phyloP scores from a whole-genome alignment of 768 basidiomycete species.

The Leccinum pellstonianum region DNA sequence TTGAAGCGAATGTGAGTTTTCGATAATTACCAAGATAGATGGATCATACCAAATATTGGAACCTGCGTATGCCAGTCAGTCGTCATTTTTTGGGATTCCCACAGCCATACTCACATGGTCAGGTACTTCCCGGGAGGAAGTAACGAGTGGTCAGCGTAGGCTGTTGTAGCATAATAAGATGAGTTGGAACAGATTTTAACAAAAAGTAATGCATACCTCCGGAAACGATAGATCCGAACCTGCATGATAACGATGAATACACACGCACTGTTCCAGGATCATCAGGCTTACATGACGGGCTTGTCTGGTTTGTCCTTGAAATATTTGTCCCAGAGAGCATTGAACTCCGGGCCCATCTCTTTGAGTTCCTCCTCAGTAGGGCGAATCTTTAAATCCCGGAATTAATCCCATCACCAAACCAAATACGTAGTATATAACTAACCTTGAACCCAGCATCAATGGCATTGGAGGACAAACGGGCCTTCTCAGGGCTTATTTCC shows the following conservation, averaged over 20 bases:
- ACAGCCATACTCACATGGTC: slow-evolving; percentile 47
- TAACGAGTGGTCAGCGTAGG: slow-evolving; percentile 68
- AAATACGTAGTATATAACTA: not conserved
- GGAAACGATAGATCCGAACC: slow-evolving; percentile 67
- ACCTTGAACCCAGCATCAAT: slow-evolving; percentile 79
- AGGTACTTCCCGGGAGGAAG: slow-evolving; percentile 72
- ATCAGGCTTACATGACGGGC: slow-evolving; percentile 57
- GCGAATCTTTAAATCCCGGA: slow-evolving; percentile 48
- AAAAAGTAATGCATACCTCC: slow-evolving; percentile 39
- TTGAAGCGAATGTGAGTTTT: slow-evolving; percentile 1
- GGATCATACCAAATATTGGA: slow-evolving; percentile 55
- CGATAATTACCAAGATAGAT: not conserved
- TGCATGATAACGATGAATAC: slow-evolving; percentile 10
- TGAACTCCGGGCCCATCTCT: slow-evolving; percentile 79
- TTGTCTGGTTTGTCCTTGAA: slow-evolving; percentile 82
- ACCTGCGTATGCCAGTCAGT: slow-evolving; percentile 24
- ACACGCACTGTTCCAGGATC: not conserved
- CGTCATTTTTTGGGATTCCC: slow-evolving; percentile 15
- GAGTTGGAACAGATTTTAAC: not conserved
- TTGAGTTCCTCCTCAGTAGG: slow-evolving; percentile 68
- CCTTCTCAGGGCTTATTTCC: slow-evolving; percentile 67
- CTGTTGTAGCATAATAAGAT: slow-evolving; percentile 25
- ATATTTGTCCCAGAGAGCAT: slow-evolving; percentile 63
- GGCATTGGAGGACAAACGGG: slow-evolving; percentile 63
- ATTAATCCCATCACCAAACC: not conserved